Evolutionary conservation across 2,329 filamentous ascomycete genomes (phyloP), one percentile per base, ranked within the genome.

Genomic region (Leptographium lundbergii): DNA sequence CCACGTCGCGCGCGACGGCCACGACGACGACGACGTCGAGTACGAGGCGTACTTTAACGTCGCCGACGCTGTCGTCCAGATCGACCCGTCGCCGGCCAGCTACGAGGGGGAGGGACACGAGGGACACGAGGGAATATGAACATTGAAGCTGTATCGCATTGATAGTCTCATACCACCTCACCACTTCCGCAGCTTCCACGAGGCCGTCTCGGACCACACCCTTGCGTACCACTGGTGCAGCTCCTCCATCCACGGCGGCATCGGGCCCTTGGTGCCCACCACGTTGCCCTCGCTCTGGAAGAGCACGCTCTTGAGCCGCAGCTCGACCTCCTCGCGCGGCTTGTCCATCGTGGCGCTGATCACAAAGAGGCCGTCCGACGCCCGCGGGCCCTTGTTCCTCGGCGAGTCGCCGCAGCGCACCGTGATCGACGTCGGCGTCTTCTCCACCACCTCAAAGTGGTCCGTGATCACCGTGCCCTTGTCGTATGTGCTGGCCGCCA

Each of bases 391-490:
- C 52, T 72, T 73, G 52, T 80, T 80, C 25, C 81, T 74, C 0
- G 86, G 86, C 2, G 81, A 81, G 62, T 85, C 86, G 19, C 86
- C 86, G 63, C 81, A 86, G 25, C 86, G 81, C 25, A 88, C 76
- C 0, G 82, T 76, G 61, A 88, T 84, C 13, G 77, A 73, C 7
- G 75, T 76, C 0, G 79, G 73, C 0, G 80, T 84, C 71, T 85
- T 85, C 57, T 84, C 80, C 1, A 89, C 73, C 0, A 89, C 84
- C 68, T 88, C 83, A 66, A 89, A 89, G 69, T 89, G 86, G 67
- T 89, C 84, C 3, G 82, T 86, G 60, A 89, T 79, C 48, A 75
- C 67, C 1, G 85, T 86, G 39, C 85, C 85, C 47, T 78, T 74
- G 24, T 83, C 78, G 67, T 88, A 89, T 11, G 64, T 75, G 60